Conservation (phyloP, 352 stramenopile genomes). For the Globisporangium megalacanthum region DNA sequence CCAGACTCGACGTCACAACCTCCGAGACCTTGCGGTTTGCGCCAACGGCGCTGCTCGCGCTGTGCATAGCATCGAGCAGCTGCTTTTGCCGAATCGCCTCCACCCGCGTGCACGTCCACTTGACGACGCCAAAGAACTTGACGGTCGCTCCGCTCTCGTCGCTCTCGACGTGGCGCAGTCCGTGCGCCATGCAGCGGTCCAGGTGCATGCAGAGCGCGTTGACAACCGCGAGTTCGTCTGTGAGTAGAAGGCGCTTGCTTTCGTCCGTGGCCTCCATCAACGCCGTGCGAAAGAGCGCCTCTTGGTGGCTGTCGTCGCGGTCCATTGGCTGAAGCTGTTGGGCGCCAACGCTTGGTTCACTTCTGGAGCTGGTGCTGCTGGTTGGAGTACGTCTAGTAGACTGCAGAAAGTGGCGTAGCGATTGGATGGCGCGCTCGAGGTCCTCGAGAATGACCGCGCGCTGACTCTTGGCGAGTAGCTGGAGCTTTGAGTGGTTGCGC, state of each 20-base stretch:
- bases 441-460: slow-evolving; percentile 76
- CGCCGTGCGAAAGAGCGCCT: slow-evolving; percentile 9
- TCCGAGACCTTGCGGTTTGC: slow-evolving; percentile 40
- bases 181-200: slow-evolving; percentile 65
- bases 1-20: slow-evolving; percentile 66
- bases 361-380: background rate
- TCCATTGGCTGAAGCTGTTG: slow-evolving; percentile 13
- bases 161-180: slow-evolving; percentile 53
- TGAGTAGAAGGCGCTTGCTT: slow-evolving; percentile 56
- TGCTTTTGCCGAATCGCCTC: slow-evolving; percentile 67
- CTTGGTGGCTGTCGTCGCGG: slow-evolving; percentile 13
- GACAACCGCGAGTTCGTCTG: slow-evolving; percentile 61
- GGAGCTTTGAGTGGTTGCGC: slow-evolving; percentile 45
- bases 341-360: too few relatives aligned
- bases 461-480: slow-evolving; percentile 72
- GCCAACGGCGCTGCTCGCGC: slow-evolving; percentile 13
- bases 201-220: slow-evolving; percentile 68
- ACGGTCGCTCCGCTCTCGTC: slow-evolving; percentile 49
- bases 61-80: slow-evolving; percentile 61
- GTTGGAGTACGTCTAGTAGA: slow-evolving; percentile 29
- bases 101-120: slow-evolving; percentile 81
- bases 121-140: slow-evolving; percentile 83
- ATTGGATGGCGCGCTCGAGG: slow-evolving; percentile 58
- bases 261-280: slow-evolving; percentile 81
- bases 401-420: slow-evolving; percentile 48